phyloP scores from a whole-genome alignment of 202 grass and related monocot species.

The Carex arenaria region DNA sequence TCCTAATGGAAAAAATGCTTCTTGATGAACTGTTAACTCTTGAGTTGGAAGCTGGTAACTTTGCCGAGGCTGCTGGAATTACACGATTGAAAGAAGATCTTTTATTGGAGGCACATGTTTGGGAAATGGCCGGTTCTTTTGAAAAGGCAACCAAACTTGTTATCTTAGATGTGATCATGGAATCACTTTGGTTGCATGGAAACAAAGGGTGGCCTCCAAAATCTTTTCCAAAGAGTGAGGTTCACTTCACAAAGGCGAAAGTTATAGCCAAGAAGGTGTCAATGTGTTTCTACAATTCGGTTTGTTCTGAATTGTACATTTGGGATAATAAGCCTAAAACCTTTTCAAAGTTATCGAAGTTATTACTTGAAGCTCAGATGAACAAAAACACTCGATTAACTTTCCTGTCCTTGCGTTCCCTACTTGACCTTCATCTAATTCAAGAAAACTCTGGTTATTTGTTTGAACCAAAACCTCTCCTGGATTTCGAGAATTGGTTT shows the following conservation, averaged over 20 bases:
- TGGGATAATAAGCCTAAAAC: slow-evolving; percentile 37
- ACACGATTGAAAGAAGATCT: slow-evolving; percentile 44
- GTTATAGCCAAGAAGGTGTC: slow-evolving; percentile 39
- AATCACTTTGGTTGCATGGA: slow-evolving; percentile 50
- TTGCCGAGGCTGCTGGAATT: slow-evolving; percentile 53
- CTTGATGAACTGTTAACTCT: slow-evolving; percentile 53
- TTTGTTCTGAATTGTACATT: slow-evolving; percentile 38
- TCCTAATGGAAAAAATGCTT: slow-evolving; percentile 40
- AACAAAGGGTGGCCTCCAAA: slow-evolving; percentile 66
- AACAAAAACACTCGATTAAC: slow-evolving; percentile 29
- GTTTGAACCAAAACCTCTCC: slow-evolving; percentile 21
- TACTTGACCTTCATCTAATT: slow-evolving; percentile 57
- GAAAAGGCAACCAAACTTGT: slow-evolving; percentile 49
- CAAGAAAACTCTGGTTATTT: slow-evolving; percentile 16
- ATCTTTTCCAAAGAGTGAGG: slow-evolving; percentile 43
- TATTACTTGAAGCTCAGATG: slow-evolving; percentile 36
- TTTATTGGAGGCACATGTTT: slow-evolving; percentile 50
- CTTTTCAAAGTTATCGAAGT: slow-evolving; percentile 18
- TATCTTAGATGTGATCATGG: slow-evolving; percentile 32
- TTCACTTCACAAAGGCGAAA: slow-evolving; percentile 41
- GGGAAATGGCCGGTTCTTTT: slow-evolving; percentile 48
- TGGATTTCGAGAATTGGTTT: slow-evolving; percentile 12
- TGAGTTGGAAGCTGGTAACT: slow-evolving; percentile 72
- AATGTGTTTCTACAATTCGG: slow-evolving; percentile 31
- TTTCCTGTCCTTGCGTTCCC: slow-evolving; percentile 33